Conservation (phyloP, 73 alveolate genomes). For the Symbiodinium natans region DNA sequence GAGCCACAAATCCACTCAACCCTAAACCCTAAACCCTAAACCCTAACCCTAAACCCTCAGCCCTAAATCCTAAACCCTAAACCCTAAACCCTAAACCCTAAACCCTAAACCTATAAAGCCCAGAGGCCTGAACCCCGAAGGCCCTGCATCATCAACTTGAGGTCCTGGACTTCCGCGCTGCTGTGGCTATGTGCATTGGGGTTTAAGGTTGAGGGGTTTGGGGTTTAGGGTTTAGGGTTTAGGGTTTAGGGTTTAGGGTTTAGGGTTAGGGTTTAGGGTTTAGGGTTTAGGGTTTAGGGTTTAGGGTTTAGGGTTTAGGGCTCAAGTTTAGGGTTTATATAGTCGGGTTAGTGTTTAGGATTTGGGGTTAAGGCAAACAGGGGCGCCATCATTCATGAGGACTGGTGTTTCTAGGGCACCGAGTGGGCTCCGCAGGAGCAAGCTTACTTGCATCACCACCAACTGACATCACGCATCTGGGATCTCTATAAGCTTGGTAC, state of each 20-base stretch:
- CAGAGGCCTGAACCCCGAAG: slow-evolving; percentile 77
- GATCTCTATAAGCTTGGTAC: too few relatives aligned
- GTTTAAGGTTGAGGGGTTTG: neutral
- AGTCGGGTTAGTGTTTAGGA: too few relatives aligned
- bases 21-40: neutral
- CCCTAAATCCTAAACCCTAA: neutral
- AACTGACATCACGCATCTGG: too few relatives aligned
- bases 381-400: too few relatives aligned
- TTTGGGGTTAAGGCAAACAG: neutral
- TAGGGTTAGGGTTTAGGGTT: neutral
- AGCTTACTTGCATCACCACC: too few relatives aligned
- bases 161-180: neutral
- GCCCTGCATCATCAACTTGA: slow-evolving; percentile 92
- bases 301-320: neutral
- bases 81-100: neutral
- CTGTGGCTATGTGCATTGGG: neutral
- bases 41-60: neutral
- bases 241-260: neutral
- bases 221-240: neutral
- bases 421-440: too few relatives aligned
- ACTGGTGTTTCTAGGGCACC: too few relatives aligned
- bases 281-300: neutral
- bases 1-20: too few relatives aligned
- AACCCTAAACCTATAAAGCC: neutral
- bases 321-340: too few relatives aligned